phyloP scores from a whole-genome alignment of 345 rosid species.

The Moricandia arvensis region DNA sequence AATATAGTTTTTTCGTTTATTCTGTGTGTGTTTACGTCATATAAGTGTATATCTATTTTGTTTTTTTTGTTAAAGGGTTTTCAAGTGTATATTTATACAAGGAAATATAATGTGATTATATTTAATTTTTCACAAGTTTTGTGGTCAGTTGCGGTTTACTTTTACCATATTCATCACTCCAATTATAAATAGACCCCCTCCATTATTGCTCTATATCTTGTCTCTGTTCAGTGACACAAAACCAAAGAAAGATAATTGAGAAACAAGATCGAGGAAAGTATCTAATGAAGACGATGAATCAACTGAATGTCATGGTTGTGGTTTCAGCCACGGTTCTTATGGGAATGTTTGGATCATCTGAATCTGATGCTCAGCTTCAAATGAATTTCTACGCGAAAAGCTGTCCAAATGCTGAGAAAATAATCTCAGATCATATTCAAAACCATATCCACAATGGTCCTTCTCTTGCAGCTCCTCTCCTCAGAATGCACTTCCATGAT shows the following conservation, averaged over 20 bases:
- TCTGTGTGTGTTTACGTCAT: neutral
- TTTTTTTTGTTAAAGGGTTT: too few relatives aligned
- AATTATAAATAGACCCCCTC: constrained; percentile 22
- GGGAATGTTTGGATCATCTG: constrained; percentile 33
- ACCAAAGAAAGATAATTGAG: too few relatives aligned
- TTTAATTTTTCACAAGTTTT: neutral
- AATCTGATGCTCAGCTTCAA: constrained; percentile 61
- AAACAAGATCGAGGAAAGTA: constrained; percentile 9
- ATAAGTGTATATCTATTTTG: too few relatives aligned
- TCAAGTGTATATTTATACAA: neutral
- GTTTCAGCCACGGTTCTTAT: constrained; percentile 34
- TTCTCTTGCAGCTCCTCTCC: constrained; percentile 68
- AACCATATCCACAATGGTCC: constrained; percentile 65
- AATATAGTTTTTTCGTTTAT: neutral
- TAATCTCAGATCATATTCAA: constrained; percentile 52
- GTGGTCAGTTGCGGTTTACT: neutral
- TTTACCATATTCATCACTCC: constrained; percentile 8
- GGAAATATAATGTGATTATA: neutral
- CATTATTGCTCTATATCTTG: constrained; percentile 26
- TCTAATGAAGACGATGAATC: constrained; percentile 22
- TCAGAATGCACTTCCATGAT: constrained; percentile 92
- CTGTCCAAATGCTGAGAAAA: constrained; percentile 80
- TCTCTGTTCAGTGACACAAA: constrained; percentile 23
- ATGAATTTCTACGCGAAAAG: constrained; percentile 56
- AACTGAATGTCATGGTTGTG: neutral